These are phyloP conservation scores for Boletellus deceptivus DNA, from an alignment of 1,284 basidiomycete species.

Conservation along the genomic window DNA sequence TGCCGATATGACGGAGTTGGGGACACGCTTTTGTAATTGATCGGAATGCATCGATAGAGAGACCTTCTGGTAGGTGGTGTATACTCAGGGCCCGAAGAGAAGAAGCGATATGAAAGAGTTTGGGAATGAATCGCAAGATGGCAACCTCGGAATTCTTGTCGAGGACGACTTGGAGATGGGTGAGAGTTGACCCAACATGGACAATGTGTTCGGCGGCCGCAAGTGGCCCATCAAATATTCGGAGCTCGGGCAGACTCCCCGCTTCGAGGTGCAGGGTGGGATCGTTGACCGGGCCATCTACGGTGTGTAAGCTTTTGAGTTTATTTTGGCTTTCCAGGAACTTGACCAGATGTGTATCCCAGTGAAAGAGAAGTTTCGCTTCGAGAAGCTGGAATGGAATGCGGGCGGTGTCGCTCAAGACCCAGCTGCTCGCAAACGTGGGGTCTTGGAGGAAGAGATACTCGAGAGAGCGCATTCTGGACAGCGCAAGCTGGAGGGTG, in stretches of 20 bases:
- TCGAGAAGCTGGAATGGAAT: constrained; percentile 35
- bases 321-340: constrained; percentile 36
- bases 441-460: constrained; percentile 31
- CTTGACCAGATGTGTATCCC: constrained; percentile 31
- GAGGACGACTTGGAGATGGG: constrained; percentile 27
- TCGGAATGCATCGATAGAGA: constrained; percentile 28
- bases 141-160: constrained; percentile 25
- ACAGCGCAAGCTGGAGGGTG: constrained; percentile 25
- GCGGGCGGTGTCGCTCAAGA: constrained; percentile 27
- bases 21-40: constrained; percentile 33
- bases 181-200: constrained; percentile 25
- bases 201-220: constrained; percentile 29
- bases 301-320: constrained; percentile 26
- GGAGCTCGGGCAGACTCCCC: constrained; percentile 31
- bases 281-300: constrained; percentile 27
- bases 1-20: constrained; percentile 33
- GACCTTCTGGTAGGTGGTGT: constrained; percentile 31
- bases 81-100: constrained; percentile 33
- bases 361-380: constrained; percentile 26
- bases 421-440: constrained; percentile 25
- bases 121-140: constrained; percentile 29
- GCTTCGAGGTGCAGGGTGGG: constrained; percentile 24
- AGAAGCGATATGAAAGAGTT: constrained; percentile 21
- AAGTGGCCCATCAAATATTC: constrained; percentile 30
- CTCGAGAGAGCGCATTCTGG: constrained; percentile 29